Evolutionary conservation across 2,329 filamentous ascomycete species (phyloP).

Genomic region (Diaporthe vexans): DNA sequence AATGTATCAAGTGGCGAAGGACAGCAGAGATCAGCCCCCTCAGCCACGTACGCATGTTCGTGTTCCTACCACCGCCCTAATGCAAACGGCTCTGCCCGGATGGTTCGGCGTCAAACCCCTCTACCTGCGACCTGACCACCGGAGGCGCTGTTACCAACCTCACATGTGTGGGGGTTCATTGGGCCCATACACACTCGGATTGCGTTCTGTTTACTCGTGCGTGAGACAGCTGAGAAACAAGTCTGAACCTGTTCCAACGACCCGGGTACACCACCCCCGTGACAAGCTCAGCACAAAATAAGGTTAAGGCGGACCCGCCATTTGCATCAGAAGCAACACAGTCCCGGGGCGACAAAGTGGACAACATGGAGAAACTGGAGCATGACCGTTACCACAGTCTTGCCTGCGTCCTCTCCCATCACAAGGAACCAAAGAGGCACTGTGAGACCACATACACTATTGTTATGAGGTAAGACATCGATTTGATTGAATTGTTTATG

Average conservation of each 20-base stretch:
- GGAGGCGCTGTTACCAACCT: neutral
- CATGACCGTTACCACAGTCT: neutral
- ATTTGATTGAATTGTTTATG: constrained; percentile 17
- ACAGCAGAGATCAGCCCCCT: constrained; percentile 5
- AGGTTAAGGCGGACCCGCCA: neutral
- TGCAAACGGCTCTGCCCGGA: neutral
- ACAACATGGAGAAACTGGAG: neutral
- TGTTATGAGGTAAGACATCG: constrained; percentile 1
- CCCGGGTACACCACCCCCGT: neutral
- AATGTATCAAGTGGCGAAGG: constrained; percentile 10
- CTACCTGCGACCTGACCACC: neutral
- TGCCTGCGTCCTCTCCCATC: neutral
- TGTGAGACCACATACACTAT: neutral
- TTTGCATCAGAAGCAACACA: neutral
- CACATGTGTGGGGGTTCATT: neutral
- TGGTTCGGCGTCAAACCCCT: constrained; percentile 2
- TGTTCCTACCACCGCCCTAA: neutral
- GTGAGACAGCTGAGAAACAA: neutral
- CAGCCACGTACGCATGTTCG: constrained; percentile 24
- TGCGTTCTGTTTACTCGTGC: neutral
- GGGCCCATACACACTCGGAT: neutral
- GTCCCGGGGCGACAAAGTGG: neutral
- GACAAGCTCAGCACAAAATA: neutral
- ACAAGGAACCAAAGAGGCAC: neutral
- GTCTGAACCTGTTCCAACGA: neutral